Base-by-base conservation (phyloP, 2,329 filamentous ascomycete species). In the Cercospora brassicicola region DNA sequence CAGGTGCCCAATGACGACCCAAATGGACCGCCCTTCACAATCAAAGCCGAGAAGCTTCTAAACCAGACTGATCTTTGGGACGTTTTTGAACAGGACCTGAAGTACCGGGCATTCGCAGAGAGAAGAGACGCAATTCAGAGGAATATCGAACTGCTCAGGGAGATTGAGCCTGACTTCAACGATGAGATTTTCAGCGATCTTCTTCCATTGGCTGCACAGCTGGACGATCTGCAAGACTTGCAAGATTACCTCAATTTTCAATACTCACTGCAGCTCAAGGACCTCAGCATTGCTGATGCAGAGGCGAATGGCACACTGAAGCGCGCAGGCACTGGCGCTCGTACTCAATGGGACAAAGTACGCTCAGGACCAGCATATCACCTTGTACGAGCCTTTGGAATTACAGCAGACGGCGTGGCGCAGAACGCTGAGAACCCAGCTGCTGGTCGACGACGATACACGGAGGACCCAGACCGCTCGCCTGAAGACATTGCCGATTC, bases 241-340 rank as follows among this genome's bases (percentile, higher is more conserved):
- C 94, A 98, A 77, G 95, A 99, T 76, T 98, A 98, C 75, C 84
- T 98, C 63, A 93, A 98, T 76, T 99, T 99, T 80, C 91, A 94
- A 76, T 98, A 98, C 75, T 89, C 91, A 4, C 84, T 89, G 2
- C 89, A 96, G 78, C 84, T 98, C 59, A 94, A 92, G 77, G 94
- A 98, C 71, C 81, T 96, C 59, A 87, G 89, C 13, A 82, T 88
- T 18, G 85, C 88, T 69, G 84, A 88, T 65, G 82, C 84, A 2
- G 88, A 88, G 64, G 81, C 85, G 9, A 90, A 90, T 68, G 87
- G 89, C 64, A 87, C 85, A 3, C 93, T 93, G 76, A 88, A 90
- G 68, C 90, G 94, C 31, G 93, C 95, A 5, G 91, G 94, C 36
- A 39, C 36, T n/a, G 90, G 90, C 62, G 91, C 92, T 70, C 91